Evolutionary conservation across 202 grass and related monocot species (phyloP).

Genomic region (Brachypodium distachyon): DNA sequence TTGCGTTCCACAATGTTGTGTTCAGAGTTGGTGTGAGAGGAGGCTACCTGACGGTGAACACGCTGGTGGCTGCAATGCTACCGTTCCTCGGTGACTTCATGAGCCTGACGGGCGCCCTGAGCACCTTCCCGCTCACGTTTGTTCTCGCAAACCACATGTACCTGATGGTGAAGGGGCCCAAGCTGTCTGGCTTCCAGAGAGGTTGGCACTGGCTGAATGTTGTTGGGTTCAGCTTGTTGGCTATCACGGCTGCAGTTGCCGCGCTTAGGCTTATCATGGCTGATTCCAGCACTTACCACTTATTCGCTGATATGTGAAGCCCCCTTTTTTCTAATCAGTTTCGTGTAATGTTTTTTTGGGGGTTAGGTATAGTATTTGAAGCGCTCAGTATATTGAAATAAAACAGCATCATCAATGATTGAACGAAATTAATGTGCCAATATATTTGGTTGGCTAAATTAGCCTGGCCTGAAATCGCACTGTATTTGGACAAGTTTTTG

Average conservation of each 20-base stretch:
- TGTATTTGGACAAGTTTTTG: neutral
- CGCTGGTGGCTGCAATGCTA: conserved; percentile 69
- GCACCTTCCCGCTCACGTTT: conserved; percentile 92
- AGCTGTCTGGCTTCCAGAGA: conserved; percentile 52
- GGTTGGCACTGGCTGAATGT: conserved; percentile 91
- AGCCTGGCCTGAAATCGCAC: neutral
- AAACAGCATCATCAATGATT: neutral
- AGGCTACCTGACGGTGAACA: conserved; percentile 82
- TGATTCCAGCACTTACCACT: conserved; percentile 82
- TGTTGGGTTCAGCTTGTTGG: conserved; percentile 47
- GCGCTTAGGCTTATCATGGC: conserved; percentile 65
- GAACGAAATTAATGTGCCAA: neutral
- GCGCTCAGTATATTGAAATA: neutral
- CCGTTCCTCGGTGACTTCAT: conserved; percentile 92
- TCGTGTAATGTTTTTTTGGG: neutral
- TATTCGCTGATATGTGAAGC: conserved; percentile 82
- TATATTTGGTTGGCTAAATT: neutral
- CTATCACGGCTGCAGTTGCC: conserved; percentile 56
- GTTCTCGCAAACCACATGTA: conserved; percentile 97
- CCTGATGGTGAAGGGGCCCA: conserved; percentile 59
- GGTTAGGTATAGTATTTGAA: neutral
- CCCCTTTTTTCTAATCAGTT: neutral
- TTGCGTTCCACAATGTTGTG: conserved; percentile 59
- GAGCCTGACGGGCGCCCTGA: conserved; percentile 90
- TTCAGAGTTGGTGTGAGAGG: conserved; percentile 77